phyloP scores from a whole-genome alignment of 345 rosid species.

The Geranium rotundifolium region DNA sequence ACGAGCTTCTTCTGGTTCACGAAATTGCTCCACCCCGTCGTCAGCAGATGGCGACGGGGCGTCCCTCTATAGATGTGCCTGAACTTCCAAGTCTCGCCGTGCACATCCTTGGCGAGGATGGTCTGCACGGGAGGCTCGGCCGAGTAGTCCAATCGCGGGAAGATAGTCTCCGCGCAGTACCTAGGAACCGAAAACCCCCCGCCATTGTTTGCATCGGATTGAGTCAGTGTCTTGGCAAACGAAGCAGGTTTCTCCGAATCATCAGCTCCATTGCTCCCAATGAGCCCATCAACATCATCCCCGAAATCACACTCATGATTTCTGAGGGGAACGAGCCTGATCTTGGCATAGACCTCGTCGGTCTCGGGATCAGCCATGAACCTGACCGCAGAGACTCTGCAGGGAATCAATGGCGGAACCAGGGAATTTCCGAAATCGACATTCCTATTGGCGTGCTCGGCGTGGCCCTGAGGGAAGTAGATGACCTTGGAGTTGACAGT shows the following conservation, averaged over 20 bases:
- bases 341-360: conserved; percentile 77
- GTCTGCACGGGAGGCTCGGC: conserved; percentile 97
- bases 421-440: conserved; percentile 38
- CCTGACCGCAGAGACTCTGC: conserved; percentile 53
- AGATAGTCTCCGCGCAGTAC: conserved; percentile 95
- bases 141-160: conserved; percentile 70
- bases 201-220: conserved; percentile 96
- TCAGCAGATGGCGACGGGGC: conserved; percentile 85
- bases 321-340: conserved; percentile 43
- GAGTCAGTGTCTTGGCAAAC: conserved; percentile 89
- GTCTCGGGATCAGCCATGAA: conserved; percentile 81
- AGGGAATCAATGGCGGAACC: conserved; percentile 45
- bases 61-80: conserved; percentile 96
- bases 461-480: conserved; percentile 94
- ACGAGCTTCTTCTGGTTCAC: conserved; percentile 96
- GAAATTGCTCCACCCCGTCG: conserved; percentile 98
- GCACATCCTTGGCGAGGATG: conserved; percentile 86
- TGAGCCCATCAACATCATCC: conserved; percentile 17
- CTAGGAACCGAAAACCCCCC: conserved; percentile 98
- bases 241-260: conserved; percentile 58
- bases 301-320: conserved; percentile 26
- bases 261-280: conserved; percentile 24
- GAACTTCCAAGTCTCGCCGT: conserved; percentile 81
- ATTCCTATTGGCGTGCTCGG: conserved; percentile 66
- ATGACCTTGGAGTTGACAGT: conserved; percentile 55